Base-by-base conservation (phyloP, 2,329 filamentous ascomycete species). In the Fusarium globosum region DNA sequence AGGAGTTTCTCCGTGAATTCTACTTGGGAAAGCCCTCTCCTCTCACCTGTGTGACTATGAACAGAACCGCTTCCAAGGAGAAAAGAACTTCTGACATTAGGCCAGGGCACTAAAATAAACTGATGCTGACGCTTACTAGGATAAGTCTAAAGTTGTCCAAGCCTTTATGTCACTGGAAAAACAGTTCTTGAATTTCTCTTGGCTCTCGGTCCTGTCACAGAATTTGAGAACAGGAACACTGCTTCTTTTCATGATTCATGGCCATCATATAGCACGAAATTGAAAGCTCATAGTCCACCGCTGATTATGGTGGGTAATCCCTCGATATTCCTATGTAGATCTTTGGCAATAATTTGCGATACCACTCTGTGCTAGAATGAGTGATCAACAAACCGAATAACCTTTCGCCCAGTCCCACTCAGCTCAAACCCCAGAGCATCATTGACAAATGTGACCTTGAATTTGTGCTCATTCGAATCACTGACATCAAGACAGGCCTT, bases 361-460 rank as follows among this genome's bases (percentile, higher is more conserved):
- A 15, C 16, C 5, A 36, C 11, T 20, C 18, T 15, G 12, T 15
- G 2, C 18, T 60, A 60, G 13, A 20, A 8, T 26, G 45, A 77
- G 0, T 48, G 57, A 78, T 82, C 79, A 15, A 81, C 43, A 57
- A 79, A 81, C 20, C 75, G 79, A 14, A 79, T 71, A 0, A 81
- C 73, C 46, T 81, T 81, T 4, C 67, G 59, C 0, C 78, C 77
- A 0, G 79, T 78, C 20, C 56, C 62, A 12, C 77, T 79, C 21
- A 68, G 46, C 35, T 79, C 71, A 57, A 81, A 79, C 0, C 63
- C 71, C 78, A 71, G n/a, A 76, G 83, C 21, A 79, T 85, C 68
- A 28, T 82, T 13, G 68, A 86, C 33, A 74, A 78, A 57, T 65
- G 82, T 51, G 71, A 86, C 38, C 68, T 63, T 49, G 21, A 80